Conservation (phyloP, 768 basidiomycete genomes). For the Pleurotus giganteus region DNA sequence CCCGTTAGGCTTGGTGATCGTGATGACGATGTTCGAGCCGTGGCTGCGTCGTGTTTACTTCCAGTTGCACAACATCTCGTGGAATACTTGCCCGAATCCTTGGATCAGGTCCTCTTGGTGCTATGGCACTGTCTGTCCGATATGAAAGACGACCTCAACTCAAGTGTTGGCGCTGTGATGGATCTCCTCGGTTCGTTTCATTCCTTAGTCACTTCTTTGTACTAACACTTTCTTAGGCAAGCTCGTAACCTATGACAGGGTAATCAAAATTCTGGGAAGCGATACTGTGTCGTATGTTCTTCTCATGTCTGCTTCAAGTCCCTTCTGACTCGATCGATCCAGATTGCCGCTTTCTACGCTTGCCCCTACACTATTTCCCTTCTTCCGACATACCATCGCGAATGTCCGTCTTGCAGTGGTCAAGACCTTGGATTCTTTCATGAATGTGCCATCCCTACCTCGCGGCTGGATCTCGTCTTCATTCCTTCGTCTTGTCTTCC, state of each 20-base stretch:
- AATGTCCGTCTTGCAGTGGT: conserved; percentile 93
- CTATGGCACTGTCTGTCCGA: conserved; percentile 89
- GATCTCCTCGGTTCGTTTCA: conserved; percentile 76
- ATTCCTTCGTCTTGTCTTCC: conserved; percentile 84
- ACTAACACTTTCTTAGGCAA: conserved; percentile 51
- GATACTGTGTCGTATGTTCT: conserved; percentile 65
- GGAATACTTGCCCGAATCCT: conserved; percentile 64
- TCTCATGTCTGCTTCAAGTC: background rate
- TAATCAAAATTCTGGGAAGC: conserved; percentile 73
- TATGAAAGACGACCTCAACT: conserved; percentile 96
- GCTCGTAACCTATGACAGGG: conserved; percentile 74
- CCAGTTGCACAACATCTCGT: conserved; percentile 88
- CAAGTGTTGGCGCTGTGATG: conserved; percentile 97
- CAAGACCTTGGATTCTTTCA: conserved; percentile 83
- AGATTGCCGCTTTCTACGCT: conserved; percentile 82
- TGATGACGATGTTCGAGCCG: conserved; percentile 96
- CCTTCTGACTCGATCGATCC: conserved; percentile 9
- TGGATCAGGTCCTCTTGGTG: conserved; percentile 75
- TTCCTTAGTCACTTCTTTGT: background rate
- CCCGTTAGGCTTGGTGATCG: conserved; percentile 71
- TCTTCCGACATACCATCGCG: conserved; percentile 95
- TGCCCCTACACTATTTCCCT: conserved; percentile 88
- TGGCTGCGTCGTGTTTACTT: conserved; percentile 87
- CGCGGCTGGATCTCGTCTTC: conserved; percentile 77
- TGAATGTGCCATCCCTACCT: conserved; percentile 71